phyloP scores from a whole-genome alignment of 768 basidiomycete species.

The Calocybe indica region DNA sequence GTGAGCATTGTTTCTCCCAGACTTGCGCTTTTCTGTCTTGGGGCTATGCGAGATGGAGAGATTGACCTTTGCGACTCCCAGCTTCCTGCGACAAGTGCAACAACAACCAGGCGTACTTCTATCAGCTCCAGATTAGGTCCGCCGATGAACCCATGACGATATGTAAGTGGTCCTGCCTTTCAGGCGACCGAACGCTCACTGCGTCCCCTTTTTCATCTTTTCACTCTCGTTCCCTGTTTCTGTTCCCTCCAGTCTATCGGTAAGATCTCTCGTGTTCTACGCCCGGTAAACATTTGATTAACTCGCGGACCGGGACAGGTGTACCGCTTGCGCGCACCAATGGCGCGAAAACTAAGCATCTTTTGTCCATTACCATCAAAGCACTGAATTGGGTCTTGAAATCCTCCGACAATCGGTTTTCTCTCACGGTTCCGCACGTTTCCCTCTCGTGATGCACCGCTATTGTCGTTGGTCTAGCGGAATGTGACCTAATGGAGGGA shows the following conservation, averaged over 20 bases:
- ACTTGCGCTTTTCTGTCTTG: not conserved
- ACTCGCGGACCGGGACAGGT: slow-evolving; percentile 30
- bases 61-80: slow-evolving; percentile 12
- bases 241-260: slow-evolving; percentile 50
- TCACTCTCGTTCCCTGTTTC: not conserved
- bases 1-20: slow-evolving; percentile 33
- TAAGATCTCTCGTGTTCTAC: slow-evolving; percentile 17
- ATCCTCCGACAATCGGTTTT: too few relatives aligned
- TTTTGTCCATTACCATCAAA: too few relatives aligned
- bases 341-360: slow-evolving; percentile 58
- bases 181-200: too few relatives aligned
- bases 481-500: too few relatives aligned
- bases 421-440: too few relatives aligned
- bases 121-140: slow-evolving; percentile 93
- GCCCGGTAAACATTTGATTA: not conserved
- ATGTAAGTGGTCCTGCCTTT: slow-evolving; percentile 28
- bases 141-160: slow-evolving; percentile 90
- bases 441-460: too few relatives aligned
- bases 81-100: slow-evolving; percentile 78
- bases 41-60: not conserved
- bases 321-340: slow-evolving; percentile 55
- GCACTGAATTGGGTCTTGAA: too few relatives aligned
- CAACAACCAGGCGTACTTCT: slow-evolving; percentile 81
- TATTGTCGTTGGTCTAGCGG: too few relatives aligned
- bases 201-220: not conserved